Percentiles rank a stretch among this genome's conserved stretches.
These are phyloP conservation scores for Lentinula boryana DNA, from an alignment of 768 basidiomycete species.

Conservation along the genomic window DNA sequence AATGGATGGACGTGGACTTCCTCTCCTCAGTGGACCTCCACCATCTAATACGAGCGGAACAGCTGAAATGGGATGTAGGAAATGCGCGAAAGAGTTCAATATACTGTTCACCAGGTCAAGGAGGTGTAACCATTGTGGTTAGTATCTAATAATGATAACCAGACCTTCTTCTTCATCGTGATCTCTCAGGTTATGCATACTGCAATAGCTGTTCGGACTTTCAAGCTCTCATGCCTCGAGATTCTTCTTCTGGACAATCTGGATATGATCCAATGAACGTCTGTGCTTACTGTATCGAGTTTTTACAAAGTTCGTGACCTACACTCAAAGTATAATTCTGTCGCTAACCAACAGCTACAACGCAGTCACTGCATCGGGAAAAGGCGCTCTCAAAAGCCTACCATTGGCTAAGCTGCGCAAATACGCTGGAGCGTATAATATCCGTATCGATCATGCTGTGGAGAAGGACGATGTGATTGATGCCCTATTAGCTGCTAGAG, in stretches of 20 bases:
- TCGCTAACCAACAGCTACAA: neutral
- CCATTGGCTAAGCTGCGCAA: conserved; percentile 59
- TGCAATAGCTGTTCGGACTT: conserved; percentile 72
- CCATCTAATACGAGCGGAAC: conserved; percentile 27
- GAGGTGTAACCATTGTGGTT: conserved; percentile 74
- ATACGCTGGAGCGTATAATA: conserved; percentile 67
- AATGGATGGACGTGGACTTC: conserved; percentile 27
- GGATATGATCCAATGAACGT: conserved; percentile 66
- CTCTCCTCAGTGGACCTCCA: conserved; percentile 66
- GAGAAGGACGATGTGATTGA: conserved; percentile 81
- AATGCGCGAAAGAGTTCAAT: conserved; percentile 71
- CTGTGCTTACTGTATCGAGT: conserved; percentile 71
- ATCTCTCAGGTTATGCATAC: conserved; percentile 55
- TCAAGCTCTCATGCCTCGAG: conserved; percentile 72
- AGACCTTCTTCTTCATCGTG: neutral
- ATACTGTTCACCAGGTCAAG: conserved; percentile 57
- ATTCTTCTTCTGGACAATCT: conserved; percentile 18
- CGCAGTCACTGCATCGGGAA: conserved; percentile 66
- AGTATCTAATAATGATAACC: neutral
- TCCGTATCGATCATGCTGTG: conserved; percentile 52
- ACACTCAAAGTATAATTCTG: neutral
- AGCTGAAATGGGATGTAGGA: conserved; percentile 44
- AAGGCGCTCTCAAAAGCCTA: conserved; percentile 46
- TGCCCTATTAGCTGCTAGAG: conserved; percentile 47
- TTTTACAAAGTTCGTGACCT: conserved; percentile 48